Percentiles rank a stretch among this genome's conserved stretches.
These are phyloP conservation scores for Solanum gandarillasii DNA, from an alignment of 257 asterid genomes.

Conservation along the genomic window DNA sequence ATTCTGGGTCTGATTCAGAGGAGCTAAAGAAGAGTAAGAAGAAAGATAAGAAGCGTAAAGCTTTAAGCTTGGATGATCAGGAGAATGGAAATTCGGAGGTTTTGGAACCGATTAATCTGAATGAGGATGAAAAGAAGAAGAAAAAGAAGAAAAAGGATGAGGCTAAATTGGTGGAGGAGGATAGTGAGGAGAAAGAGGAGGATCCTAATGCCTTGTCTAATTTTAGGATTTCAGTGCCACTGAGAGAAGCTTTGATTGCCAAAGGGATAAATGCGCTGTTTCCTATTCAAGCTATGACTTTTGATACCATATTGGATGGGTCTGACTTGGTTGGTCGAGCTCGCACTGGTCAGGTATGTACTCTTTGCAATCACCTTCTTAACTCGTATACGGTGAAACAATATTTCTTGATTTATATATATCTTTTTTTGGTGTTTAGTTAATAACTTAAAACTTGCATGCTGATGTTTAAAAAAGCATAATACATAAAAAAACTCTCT, in stretches of 20 bases:
- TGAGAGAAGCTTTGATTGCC: constrained; percentile 40
- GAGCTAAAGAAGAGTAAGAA: constrained; percentile 25
- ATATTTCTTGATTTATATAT: neutral
- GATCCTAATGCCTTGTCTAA: constrained; percentile 50
- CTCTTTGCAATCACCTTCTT: neutral
- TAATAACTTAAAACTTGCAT: neutral
- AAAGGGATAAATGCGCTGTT: constrained; percentile 63
- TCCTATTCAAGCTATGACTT: constrained; percentile 89
- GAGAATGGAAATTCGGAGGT: constrained; percentile 19
- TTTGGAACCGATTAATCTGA: no score
- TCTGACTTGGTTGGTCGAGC: constrained; percentile 91
- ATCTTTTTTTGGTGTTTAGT: neutral
- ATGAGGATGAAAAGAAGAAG: no score
- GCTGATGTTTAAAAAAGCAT: neutral
- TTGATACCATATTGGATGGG: constrained; percentile 57
- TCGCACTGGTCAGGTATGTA: constrained; percentile 76
- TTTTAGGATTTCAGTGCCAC: constrained; percentile 57
- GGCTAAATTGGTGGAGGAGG: constrained; percentile 18
- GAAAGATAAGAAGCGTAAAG: constrained; percentile 66
- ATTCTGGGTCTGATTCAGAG: constrained; percentile 46
- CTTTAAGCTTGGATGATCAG: constrained; percentile 23
- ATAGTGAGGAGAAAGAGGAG: constrained; percentile 12
- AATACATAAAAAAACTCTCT: neutral
- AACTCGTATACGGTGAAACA: neutral
- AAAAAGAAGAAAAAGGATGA: neutral